Base-by-base conservation (phyloP, 2,329 filamentous ascomycete species). In the Chaetomium sp. region DNA sequence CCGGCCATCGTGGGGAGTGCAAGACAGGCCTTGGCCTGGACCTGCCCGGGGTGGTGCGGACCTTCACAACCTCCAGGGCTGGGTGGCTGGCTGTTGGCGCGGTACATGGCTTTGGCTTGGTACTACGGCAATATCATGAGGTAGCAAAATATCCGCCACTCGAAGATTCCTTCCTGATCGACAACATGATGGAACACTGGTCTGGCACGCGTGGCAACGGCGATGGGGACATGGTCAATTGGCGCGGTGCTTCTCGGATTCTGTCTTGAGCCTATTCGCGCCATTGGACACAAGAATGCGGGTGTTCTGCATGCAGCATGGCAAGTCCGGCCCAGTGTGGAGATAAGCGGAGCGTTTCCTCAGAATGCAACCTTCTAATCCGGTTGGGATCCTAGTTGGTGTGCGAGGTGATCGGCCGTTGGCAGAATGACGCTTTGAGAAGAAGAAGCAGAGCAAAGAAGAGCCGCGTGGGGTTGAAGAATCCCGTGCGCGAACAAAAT, bases 81-180 rank as follows among this genome's bases (percentile, higher is more conserved):
- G n/a, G 7, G 56, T 60, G 64, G 64, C 64, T 53, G 64, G 56
- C 57, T 54, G 64, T 61, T 65, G 60, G 57, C 51, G 45, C 38
- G 55, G 35, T 51, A 65, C 65, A 51, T 57, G 49, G 35, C 53
- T 38, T 38, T 21, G 9, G 10, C 25, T 8, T 13, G 23, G 55
- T 60, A 55, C 19, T 5, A 62, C 50, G 10, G 56, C 33, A 58
- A 60, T 60, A 47, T 63, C 49, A 50, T 25, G 25, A 60, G 51
- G 64, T 60, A 65, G 45, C 65, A 62, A 60, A 54, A 49, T 62
- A 62, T 50, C 61, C 49, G 31, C 54, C 9, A 19, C 23, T 16
- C 50, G 57, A 57, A 33, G 57, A 57, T 57, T 54, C 45, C 35
- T 55, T 63, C 63, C 63, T 38, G 16, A 63, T 65, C 29, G 57